Percentiles rank a stretch among this genome's conserved stretches.
These are phyloP conservation scores for Micromonas pusilla DNA, from an alignment of 139 green algal genomes.

Conservation along the genomic window DNA sequence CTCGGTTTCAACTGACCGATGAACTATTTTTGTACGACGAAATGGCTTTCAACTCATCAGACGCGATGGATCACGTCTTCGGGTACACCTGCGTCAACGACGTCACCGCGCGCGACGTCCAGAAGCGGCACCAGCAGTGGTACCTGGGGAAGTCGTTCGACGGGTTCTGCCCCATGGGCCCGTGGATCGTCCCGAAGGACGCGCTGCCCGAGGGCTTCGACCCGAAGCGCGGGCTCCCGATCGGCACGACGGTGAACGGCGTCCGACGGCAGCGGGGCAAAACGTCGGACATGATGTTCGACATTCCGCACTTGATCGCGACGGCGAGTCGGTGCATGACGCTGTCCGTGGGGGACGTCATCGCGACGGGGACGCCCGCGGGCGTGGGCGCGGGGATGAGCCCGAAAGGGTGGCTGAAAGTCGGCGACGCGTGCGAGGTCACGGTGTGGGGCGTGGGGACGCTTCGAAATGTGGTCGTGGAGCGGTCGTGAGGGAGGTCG, in stretches of 20 bases:
- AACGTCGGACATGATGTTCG: slow-evolving; percentile 36
- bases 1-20: too few species aligned
- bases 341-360: slow-evolving; percentile 36
- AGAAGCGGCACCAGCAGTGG: slow-evolving; percentile 41
- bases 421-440: slow-evolving; percentile 30
- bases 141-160: slow-evolving; percentile 32
- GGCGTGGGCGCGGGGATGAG: slow-evolving; percentile 39
- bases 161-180: slow-evolving; percentile 23
- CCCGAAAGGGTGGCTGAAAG: slow-evolving; percentile 28
- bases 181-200: slow-evolving; percentile 14
- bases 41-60: too few species aligned
- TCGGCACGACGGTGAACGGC: slow-evolving; percentile 25
- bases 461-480: slow-evolving; percentile 34
- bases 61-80: slow-evolving; percentile 38
- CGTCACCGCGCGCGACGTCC: slow-evolving; percentile 37
- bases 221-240: background rate
- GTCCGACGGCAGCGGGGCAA: slow-evolving; percentile 10
- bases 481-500: background rate
- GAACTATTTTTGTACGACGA: too few species aligned
- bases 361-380: slow-evolving; percentile 39
- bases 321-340: slow-evolving; percentile 35
- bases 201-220: background rate
- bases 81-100: slow-evolving; percentile 42
- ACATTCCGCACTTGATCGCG: slow-evolving; percentile 25
- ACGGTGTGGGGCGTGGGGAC: slow-evolving; percentile 29